phyloP scores from a whole-genome alignment of 768 basidiomycete species.

The Leccinum subtestaceum region DNA sequence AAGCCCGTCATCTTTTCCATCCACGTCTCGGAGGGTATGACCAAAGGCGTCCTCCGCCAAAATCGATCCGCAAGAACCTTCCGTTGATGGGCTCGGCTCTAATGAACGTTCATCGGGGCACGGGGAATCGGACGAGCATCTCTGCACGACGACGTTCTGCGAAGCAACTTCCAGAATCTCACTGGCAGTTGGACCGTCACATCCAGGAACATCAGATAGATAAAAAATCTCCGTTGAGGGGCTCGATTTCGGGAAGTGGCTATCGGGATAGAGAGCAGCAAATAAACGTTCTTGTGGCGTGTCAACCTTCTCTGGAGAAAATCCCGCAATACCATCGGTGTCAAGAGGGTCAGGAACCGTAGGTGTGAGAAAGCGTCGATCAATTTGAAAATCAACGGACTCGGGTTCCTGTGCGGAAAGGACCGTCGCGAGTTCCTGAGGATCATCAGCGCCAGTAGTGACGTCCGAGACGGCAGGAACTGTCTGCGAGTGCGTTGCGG shows the following conservation, averaged over 20 bases:
- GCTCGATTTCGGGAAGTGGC: neutral
- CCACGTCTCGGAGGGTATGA: neutral
- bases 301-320: neutral
- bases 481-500: neutral
- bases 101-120: neutral
- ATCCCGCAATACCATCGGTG: neutral
- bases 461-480: neutral
- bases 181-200: neutral
- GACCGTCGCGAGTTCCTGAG: neutral
- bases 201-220: neutral
- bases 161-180: neutral
- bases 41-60: neutral
- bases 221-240: neutral
- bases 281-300: neutral
- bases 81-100: neutral
- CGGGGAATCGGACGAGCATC: neutral
- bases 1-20: neutral
- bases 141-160: neutral
- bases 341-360: neutral
- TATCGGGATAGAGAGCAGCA: neutral
- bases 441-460: neutral
- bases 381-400: neutral
- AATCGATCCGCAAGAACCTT: neutral
- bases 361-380: neutral
- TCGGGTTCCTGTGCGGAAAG: neutral